These are phyloP conservation scores for Ampelomyces quisqualis DNA, from an alignment of 2,329 filamentous ascomycete genomes.

Conservation along the genomic window DNA sequence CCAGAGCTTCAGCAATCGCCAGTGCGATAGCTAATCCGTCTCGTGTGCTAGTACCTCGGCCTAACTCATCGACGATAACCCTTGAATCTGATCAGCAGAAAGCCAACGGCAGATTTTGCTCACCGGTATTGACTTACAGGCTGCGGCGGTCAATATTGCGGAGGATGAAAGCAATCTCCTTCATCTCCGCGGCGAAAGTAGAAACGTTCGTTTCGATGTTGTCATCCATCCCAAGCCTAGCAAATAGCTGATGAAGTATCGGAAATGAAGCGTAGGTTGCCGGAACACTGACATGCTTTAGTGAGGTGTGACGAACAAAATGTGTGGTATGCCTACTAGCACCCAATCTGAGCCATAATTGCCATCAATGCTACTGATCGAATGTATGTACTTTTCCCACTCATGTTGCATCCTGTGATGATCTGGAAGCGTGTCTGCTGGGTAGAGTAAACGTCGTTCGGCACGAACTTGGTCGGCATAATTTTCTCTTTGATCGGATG, in stretches of 20 bases:
- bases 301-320: neutral
- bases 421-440: slow-evolving; percentile 83
- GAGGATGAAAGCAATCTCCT: slow-evolving; percentile 91
- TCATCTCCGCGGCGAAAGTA: slow-evolving; percentile 92
- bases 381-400: slow-evolving; percentile 92
- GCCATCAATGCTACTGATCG: slow-evolving; percentile 78
- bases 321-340: slow-evolving; percentile 54
- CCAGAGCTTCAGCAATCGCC: slow-evolving; percentile 82
- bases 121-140: slow-evolving; percentile 47
- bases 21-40: slow-evolving; percentile 89
- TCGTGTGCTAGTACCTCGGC: slow-evolving; percentile 82
- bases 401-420: slow-evolving; percentile 97
- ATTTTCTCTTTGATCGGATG: slow-evolving; percentile 79
- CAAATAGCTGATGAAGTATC: slow-evolving; percentile 80
- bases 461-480: slow-evolving; percentile 68
- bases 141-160: slow-evolving; percentile 76
- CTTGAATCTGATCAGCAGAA: slow-evolving; percentile 10
- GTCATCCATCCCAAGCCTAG: slow-evolving; percentile 82
- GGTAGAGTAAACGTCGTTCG: slow-evolving; percentile 87
- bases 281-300: slow-evolving; percentile 58
- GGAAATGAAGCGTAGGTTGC: slow-evolving; percentile 80
- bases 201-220: slow-evolving; percentile 88
- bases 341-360: slow-evolving; percentile 92
- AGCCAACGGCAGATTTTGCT: no score
- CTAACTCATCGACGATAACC: slow-evolving; percentile 87